phyloP scores from a whole-genome alignment of 1,139 yeast genomes.

The Diutina pseudorugosa region DNA sequence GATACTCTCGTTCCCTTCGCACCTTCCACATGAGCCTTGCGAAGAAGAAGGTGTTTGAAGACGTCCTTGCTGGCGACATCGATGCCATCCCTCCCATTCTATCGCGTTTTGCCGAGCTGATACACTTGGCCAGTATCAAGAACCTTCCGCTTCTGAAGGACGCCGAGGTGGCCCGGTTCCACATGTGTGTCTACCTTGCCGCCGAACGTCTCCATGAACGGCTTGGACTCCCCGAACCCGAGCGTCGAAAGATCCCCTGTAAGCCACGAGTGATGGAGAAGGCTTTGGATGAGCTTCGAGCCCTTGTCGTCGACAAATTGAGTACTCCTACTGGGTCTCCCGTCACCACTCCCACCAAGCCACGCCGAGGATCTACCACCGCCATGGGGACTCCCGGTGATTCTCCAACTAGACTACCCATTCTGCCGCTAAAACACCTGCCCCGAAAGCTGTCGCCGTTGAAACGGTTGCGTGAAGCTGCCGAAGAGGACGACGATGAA shows the following conservation, averaged over 20 bases:
- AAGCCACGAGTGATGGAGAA: conserved; percentile 35
- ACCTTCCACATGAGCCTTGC: not conserved
- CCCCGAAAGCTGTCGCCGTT: conserved; percentile 18
- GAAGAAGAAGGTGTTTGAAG: conserved; percentile 19
- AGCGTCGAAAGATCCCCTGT: conserved; percentile 40
- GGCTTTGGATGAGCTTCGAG: conserved; percentile 34
- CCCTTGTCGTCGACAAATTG: conserved; percentile 12
- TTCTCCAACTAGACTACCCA: not conserved
- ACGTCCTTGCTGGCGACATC: conserved; percentile 37
- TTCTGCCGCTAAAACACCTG: conserved; percentile 8
- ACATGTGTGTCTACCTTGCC: conserved; percentile 52
- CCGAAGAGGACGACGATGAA: conserved; percentile 4
- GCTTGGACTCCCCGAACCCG: conserved; percentile 35
- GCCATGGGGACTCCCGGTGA: conserved; percentile 4
- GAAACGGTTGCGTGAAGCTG: conserved; percentile 13
- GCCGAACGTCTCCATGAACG: conserved; percentile 35
- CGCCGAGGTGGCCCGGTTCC: conserved; percentile 53
- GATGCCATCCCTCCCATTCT: conserved; percentile 38
- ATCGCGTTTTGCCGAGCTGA: conserved; percentile 33
- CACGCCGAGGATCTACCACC: not conserved
- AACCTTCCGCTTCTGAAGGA: conserved; percentile 34
- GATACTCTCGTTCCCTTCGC: not conserved
- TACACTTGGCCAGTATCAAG: conserved; percentile 40
- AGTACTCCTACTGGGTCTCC: conserved; percentile 17
- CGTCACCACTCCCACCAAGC: conserved; percentile 17